Base-by-base conservation (phyloP, 148 eudicot genomes). In the Persicaria tinctoria region DNA sequence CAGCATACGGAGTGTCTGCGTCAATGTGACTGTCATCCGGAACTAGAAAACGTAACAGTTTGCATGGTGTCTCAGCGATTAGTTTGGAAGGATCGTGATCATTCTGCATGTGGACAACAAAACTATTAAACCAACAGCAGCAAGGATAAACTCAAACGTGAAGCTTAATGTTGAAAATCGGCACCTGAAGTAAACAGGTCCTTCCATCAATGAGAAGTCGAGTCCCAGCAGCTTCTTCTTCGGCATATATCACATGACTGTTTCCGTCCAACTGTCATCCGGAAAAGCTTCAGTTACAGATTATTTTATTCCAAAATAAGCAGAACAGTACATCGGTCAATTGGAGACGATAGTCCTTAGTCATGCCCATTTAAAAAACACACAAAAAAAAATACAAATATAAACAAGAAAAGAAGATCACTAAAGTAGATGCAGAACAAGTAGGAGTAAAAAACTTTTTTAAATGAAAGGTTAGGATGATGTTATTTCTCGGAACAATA, bases 201-300 rank as follows among this genome's bases (percentile, higher is more conserved):
- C 99, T 88, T 83, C 99, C 99, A 84, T 95, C 99, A 82, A 95
- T 95, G 47, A 95, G 96, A 81, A 95, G 97, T 74, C 99, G 99
- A 73, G 99, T 95, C 77, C 99, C 99, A 78, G 93, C 97, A 44
- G 97, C 97, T 90, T 95, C 99, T 84, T 95, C 99, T 86, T 95
- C 98, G 17, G 97, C 97, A 80, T 95, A 95, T 87, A 92, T 87
- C 47, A 95, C 88, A 76, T 95, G 98, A 81, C 97, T 95, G 79
- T 95, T 95, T 72, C 97, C 98, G 80, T 95, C 89, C 87, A 95
- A 83, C 99, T 95, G 91, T 60, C 23, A 60, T 60, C 8, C 41
- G 23, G 23, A 18, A 56, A 5, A 56, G 14, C 60, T 56, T 56
- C 23, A 56, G 60, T 56, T 7, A 54, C 60, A 7, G 60, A 7